Base-by-base conservation (phyloP, 2,329 filamentous ascomycete genomes). In the Sphaerulina musiva region DNA sequence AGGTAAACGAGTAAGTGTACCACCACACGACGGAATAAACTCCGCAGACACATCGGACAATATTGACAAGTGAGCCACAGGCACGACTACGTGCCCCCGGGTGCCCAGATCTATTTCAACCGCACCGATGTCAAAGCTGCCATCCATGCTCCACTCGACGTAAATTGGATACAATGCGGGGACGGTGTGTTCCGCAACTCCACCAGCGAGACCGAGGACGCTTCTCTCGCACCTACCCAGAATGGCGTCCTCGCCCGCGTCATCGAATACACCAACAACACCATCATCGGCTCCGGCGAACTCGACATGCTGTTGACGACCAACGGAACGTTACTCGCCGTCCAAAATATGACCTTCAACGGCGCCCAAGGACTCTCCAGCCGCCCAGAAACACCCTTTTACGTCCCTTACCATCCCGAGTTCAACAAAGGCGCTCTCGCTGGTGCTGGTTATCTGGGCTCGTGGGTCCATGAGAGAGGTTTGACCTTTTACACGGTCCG, bases 331-430 rank as follows among this genome's bases (percentile, higher is more conserved):
- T 68, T 80, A 4, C 68, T 80, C 17, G 72, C 75, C 3, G 69
- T 80, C 39, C 76, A 80, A 62, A 80, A 80, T 65, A 74, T 78
- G 69, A 80, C 77, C n/a, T 79, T 76, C 76, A 73, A 76, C 61
- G 76, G 76, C 11, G 56, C 63, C 2, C 73, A 76, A 48, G 77
- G 77, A 9, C 72, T 80, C 41, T 70, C 74, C 23, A 53, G 63
- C 4, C 71, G 72, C 20, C 76, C 77, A 0, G 63, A 57, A 14
- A 69, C 59, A 20, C 65, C 66, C 1, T 70, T 77, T 42, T 76
- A 73, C 56, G 69, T 69, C 0, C 74, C 76, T 0, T 74, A 73
- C 62, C 73, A 76, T 59, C 70, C 70, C 1, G 71, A 73, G 54
- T 72, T 69, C 56, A 72, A 73, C 9, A 8, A 8, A 9, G 20